Conservation (phyloP, 2,329 filamentous ascomycete species). For the Leptographium lundbergii region DNA sequence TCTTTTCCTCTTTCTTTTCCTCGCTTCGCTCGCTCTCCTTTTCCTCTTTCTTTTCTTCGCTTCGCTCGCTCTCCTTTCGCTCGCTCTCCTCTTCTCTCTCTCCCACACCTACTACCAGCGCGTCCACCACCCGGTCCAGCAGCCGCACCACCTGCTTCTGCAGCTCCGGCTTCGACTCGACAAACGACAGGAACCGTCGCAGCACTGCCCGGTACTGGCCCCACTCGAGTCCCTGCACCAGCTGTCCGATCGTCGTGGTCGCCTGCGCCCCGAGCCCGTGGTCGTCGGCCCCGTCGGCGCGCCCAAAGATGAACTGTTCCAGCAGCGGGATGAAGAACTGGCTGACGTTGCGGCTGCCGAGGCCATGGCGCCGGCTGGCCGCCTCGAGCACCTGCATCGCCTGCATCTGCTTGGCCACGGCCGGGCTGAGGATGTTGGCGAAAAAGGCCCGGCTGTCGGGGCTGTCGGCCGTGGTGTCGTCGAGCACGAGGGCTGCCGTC, state of each 20-base stretch:
- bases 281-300: slow-evolving; percentile 59
- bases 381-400: slow-evolving; percentile 66
- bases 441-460: slow-evolving; percentile 66
- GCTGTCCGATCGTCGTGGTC: slow-evolving; percentile 61
- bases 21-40: slow-evolving; percentile 12
- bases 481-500: slow-evolving; percentile 3
- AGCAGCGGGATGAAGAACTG: slow-evolving; percentile 84
- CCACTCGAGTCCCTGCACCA: slow-evolving; percentile 76
- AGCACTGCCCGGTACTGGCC: slow-evolving; percentile 78
- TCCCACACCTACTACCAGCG: slow-evolving; percentile 43
- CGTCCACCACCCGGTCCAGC: slow-evolving; percentile 69
- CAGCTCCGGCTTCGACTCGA: slow-evolving; percentile 66
- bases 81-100: slow-evolving; percentile 22
- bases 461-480: slow-evolving; percentile 4
- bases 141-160: slow-evolving; percentile 80
- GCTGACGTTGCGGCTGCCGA: slow-evolving; percentile 67
- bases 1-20: slow-evolving; percentile 30
- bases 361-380: slow-evolving; percentile 45
- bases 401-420: slow-evolving; percentile 72
- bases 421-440: slow-evolving; percentile 81
- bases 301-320: slow-evolving; percentile 87
- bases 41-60: slow-evolving; percentile 7
- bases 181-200: slow-evolving; percentile 69
- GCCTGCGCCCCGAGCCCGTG: slow-evolving; percentile 81
- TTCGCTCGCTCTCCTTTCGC: neutral